Conservation (phyloP, 177 flowering plant genomes). For the Vitis hybrid region DNA sequence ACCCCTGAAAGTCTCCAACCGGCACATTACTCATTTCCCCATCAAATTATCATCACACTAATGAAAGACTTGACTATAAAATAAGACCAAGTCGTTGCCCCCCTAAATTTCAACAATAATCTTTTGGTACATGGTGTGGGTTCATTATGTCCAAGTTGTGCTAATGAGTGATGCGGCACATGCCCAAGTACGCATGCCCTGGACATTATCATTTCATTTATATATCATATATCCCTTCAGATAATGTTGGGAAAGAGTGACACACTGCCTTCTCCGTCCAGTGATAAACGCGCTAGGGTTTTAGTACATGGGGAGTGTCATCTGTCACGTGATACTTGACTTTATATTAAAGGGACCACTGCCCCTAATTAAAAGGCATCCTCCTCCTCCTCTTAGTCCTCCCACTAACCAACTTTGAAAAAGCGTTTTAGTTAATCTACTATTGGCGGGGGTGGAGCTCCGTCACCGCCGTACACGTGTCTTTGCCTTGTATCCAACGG, state of each 20-base stretch:
- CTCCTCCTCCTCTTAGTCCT: too few relatives aligned
- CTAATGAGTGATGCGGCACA: conserved; percentile 3
- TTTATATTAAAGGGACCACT: conserved; percentile 5
- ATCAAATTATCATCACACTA: too few relatives aligned
- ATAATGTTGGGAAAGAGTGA: conserved; percentile 11
- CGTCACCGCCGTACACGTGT: conserved; percentile 8
- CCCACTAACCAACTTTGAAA: neutral
- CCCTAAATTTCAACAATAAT: too few relatives aligned
- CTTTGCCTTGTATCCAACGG: neutral
- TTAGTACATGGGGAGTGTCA: too few relatives aligned
- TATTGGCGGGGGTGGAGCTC: neutral
- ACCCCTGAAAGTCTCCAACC: neutral
- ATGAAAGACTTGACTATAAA: too few relatives aligned
- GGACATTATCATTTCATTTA: conserved; percentile 31
- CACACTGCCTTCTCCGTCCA: too few relatives aligned
- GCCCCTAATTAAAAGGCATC: neutral
- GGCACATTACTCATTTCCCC: neutral
- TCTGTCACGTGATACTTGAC: conserved; percentile 1
- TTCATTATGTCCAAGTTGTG: too few relatives aligned
- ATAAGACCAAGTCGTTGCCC: too few relatives aligned
- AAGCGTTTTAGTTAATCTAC: neutral
- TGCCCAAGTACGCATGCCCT: conserved; percentile 20
- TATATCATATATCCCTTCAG: conserved; percentile 2
- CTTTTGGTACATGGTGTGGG: too few relatives aligned
- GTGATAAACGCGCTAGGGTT: neutral